Evolutionary conservation across 2,329 filamentous ascomycete genomes (phyloP).

Genomic region (Pyrenochaeta sp.): DNA sequence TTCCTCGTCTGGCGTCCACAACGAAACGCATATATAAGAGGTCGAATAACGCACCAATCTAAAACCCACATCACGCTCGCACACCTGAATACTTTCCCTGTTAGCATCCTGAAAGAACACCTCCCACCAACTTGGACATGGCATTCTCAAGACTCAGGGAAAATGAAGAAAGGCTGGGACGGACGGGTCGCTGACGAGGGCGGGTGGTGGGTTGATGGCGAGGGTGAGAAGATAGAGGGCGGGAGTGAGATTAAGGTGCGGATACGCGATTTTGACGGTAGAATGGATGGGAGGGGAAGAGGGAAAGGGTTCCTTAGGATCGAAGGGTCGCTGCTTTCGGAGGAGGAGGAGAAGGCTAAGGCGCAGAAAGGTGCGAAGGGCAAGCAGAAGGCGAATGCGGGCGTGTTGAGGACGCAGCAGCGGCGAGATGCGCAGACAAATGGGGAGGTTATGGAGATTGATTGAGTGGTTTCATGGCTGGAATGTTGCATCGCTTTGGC

Average conservation of each 20-base stretch:
- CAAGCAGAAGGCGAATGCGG: slow-evolving; percentile 16
- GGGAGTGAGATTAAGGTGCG: slow-evolving; percentile 68
- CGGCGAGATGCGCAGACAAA: slow-evolving; percentile 2
- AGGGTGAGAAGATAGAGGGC: slow-evolving; percentile 65
- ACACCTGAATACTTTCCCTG: slow-evolving; percentile 91
- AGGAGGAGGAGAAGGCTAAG: slow-evolving; percentile 54
- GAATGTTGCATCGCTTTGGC: neutral
- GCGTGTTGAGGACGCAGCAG: slow-evolving; percentile 3
- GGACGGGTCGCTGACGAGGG: slow-evolving; percentile 54
- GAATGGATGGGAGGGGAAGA: slow-evolving; percentile 68
- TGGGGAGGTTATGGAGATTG: slow-evolving; percentile 18
- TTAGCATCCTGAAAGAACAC: slow-evolving; percentile 79
- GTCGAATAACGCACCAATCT: slow-evolving; percentile 83
- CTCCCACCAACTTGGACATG: slow-evolving; percentile 84
- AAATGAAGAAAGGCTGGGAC: slow-evolving; percentile 37
- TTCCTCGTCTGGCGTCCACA: slow-evolving; percentile 83
- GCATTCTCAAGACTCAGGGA: slow-evolving; percentile 49
- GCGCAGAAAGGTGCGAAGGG: slow-evolving; percentile 18
- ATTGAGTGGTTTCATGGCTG: slow-evolving; percentile 3
- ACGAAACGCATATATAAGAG: slow-evolving; percentile 77
- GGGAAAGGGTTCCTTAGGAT: slow-evolving; percentile 82
- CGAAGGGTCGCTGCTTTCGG: slow-evolving; percentile 85
- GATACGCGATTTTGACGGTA: slow-evolving; percentile 85
- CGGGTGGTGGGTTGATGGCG: slow-evolving; percentile 78
- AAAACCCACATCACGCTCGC: slow-evolving; percentile 89